Percentiles rank a stretch among this genome's conserved stretches.
Evolutionary conservation across 1,284 basidiomycete genomes (phyloP).

Genomic region (Cutaneotrichosporon cutaneum): DNA sequence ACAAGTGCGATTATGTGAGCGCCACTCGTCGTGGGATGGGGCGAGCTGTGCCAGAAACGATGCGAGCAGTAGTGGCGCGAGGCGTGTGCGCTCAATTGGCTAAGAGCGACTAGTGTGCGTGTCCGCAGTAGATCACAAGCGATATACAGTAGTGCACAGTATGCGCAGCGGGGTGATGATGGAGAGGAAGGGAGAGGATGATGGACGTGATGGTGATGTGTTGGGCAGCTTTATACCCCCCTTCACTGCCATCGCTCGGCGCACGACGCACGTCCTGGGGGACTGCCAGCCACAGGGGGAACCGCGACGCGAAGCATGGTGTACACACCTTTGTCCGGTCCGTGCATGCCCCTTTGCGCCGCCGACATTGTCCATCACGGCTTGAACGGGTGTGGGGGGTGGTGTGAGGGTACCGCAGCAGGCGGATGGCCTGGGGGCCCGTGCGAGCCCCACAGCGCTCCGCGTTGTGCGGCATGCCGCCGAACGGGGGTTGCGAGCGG

Average conservation of each 20-base stretch:
- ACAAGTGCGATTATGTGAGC: conserved; percentile 1
- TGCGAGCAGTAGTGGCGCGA: not conserved
- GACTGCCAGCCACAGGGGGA: not conserved
- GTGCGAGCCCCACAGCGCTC: not conserved
- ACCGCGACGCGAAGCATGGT: not conserved
- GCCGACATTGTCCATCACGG: not conserved
- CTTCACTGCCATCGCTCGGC: not conserved
- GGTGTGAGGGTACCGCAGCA: not conserved
- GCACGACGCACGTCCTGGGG: not conserved
- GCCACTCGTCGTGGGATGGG: conserved; percentile 2
- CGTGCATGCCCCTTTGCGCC: not conserved
- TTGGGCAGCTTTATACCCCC: not conserved
- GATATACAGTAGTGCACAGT: not conserved
- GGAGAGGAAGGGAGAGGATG: not conserved
- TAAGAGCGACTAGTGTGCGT: not conserved
- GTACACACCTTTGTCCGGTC: conserved; percentile 2
- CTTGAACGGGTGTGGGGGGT: not conserved
- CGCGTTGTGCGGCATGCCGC: not conserved
- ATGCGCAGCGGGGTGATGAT: not conserved
- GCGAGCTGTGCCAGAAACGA: not conserved
- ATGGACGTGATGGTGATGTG: not conserved
- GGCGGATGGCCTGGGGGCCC: not conserved
- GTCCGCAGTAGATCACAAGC: not conserved
- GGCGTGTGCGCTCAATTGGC: not conserved
- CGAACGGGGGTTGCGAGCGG: not conserved